A percentile compares a stretch with the other conserved stretches of the same genome.
Evolutionary conservation across 345 rosid genomes (phyloP).

Genomic region (Euphorbia pulcherrima): DNA sequence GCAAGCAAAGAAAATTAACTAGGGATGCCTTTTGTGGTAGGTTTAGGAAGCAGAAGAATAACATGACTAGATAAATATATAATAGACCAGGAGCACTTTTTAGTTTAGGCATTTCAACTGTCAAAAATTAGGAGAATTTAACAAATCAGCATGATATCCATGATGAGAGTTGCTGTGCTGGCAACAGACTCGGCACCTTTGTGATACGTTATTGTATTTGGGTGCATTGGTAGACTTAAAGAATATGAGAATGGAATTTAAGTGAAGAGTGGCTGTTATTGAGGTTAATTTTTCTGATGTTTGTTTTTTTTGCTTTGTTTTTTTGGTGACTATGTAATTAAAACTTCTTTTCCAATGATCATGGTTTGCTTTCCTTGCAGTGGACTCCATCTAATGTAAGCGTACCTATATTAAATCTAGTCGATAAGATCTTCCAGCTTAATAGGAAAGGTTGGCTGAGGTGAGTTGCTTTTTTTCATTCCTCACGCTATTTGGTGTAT

Average conservation of each 20-base stretch:
- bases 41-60: not conserved
- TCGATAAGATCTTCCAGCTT: constrained; percentile 92
- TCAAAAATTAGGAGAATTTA: not conserved
- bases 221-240: not conserved
- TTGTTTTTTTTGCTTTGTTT: not conserved
- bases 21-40: not conserved
- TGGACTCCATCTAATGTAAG: constrained; percentile 97
- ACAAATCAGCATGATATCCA: not conserved
- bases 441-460: constrained; percentile 98
- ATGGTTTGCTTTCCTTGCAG: constrained; percentile 31
- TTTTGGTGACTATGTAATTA: not conserved
- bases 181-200: not conserved
- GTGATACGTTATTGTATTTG: not conserved
- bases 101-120: not conserved
- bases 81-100: not conserved
- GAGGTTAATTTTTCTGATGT: not conserved
- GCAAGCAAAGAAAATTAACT: too few species aligned
- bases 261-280: not conserved
- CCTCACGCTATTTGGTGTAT: not conserved
- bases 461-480: constrained; percentile 38
- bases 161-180: not conserved
- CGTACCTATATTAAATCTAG: constrained; percentile 88
- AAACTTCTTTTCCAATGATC: not conserved
- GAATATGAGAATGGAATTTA: not conserved
- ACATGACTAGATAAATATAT: not conserved